Conservation (phyloP, 805 yeast species). For the Pichia rugopelliculosa region DNA sequence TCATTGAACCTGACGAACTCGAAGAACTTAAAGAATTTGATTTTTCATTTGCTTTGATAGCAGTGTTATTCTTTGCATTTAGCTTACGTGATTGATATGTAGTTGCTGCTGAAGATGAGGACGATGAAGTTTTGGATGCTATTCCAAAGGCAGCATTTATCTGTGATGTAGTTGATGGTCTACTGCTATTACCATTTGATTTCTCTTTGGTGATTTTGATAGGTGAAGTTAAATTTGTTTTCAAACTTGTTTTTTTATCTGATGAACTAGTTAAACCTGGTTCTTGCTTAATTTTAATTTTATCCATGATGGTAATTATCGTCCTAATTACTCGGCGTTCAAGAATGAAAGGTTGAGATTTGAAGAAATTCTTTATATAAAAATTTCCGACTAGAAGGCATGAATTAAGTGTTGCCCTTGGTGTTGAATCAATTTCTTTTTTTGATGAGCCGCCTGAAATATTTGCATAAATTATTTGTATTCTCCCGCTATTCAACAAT, state of each 20-base stretch:
- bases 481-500: too few relatives aligned
- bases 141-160: not conserved
- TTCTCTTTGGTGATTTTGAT: not conserved
- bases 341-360: too few relatives aligned
- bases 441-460: too few relatives aligned
- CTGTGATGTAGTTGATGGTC: not conserved
- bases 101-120: not conserved
- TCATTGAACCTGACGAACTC: not conserved
- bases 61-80: not conserved
- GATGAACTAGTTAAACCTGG: not conserved
- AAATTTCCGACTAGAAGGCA: too few relatives aligned
- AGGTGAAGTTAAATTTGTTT: not conserved
- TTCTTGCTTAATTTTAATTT: constrained; percentile 2
- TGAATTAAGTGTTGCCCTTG: too few relatives aligned
- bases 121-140: not conserved
- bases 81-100: not conserved
- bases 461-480: too few relatives aligned
- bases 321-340: too few relatives aligned
- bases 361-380: too few relatives aligned
- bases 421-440: too few relatives aligned
- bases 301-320: constrained; percentile 1
- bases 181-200: not conserved
- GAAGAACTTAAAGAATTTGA: not conserved
- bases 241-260: not conserved
- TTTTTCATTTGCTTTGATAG: not conserved